phyloP scores from a whole-genome alignment of 2,329 filamentous ascomycete species.

The Didymellaceae sp. region DNA sequence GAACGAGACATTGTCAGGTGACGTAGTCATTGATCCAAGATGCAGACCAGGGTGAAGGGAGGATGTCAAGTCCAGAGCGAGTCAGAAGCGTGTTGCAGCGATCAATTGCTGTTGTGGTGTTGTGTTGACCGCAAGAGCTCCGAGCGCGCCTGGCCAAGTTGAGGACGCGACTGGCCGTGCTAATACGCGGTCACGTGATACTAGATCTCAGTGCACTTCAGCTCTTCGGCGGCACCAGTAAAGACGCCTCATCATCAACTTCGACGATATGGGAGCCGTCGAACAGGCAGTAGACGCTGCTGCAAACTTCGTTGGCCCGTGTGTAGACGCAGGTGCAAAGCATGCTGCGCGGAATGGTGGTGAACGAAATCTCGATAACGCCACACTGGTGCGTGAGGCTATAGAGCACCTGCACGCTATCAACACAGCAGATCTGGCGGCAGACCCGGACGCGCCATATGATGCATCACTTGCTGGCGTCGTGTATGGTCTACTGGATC shows the following conservation, averaged over 20 bases:
- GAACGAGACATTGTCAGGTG: constrained; percentile 39
- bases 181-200: constrained; percentile 4
- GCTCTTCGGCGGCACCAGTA: neutral
- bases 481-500: constrained; percentile 49
- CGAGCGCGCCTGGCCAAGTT: constrained; percentile 22
- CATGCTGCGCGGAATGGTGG: constrained; percentile 16
- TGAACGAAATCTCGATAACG: constrained; percentile 8
- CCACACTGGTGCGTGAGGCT: constrained; percentile 35
- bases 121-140: constrained; percentile 6
- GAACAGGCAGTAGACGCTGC: constrained; percentile 45
- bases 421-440: constrained; percentile 41
- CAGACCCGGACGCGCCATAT: constrained; percentile 45
- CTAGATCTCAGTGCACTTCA: neutral
- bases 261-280: constrained; percentile 34
- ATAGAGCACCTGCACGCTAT: constrained; percentile 42
- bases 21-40: constrained; percentile 14
- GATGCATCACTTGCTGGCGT: constrained; percentile 47
- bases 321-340: constrained; percentile 27
- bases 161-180: constrained; percentile 5
- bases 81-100: constrained; percentile 18
- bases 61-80: constrained; percentile 5
- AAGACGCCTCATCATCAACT: neutral
- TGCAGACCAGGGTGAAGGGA: constrained; percentile 2
- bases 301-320: constrained; percentile 41
- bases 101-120: constrained; percentile 26